Base-by-base conservation (phyloP, 768 basidiomycete genomes). In the Sporobolomyces pararoseus region DNA sequence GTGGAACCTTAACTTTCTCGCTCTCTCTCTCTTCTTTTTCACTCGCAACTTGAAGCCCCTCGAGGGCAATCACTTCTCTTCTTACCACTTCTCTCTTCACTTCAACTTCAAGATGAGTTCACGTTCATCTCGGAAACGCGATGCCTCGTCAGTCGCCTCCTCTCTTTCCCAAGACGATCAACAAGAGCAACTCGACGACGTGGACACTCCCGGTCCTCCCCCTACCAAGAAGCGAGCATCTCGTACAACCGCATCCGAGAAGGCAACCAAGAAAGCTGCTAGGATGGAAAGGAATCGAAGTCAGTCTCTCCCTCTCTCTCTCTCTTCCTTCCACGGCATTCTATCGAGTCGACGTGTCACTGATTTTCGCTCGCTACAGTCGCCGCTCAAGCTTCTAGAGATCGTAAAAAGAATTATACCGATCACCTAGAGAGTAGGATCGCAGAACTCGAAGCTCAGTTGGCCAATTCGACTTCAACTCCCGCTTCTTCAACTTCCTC, bases 341-440 rank as follows among this genome's bases (percentile, higher is more conserved):
- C n/a, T n/a, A n/a, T n/a, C n/a, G n/a, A n/a, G 13, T 58, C 53
- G 50, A 39, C 59, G 51, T 44, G 59, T 54, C 25, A 35, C 31
- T 19, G 55, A 39, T 16, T 2, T 32, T n/a, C 17, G 12, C 7
- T 16, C 21, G 0, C n/a, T 32, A 23, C 54, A 75, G 73, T 67
- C 50, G 73, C 73, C 53, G 73, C 73, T 0, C 73, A 75, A 32
- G 70, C 64, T 13, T 71, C 70, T 16, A 51, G 73, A 1, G 73
- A 75, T 46, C 59, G 64, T 21, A 75, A 71, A 61, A 68, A 68
- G 67, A 44, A 57, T 9, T 52, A 71, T 19, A 50, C 58, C 10
- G 61, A 71, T 23, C 46, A 29, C 5, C 70, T 75, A 59, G 73
- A 71, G 27, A 23, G 29, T 7, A 42, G 66, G 35, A 54, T 75